A percentile compares a stretch with the other conserved stretches of the same genome.
These are phyloP conservation scores for Ceratobasidium theobromae DNA, from an alignment of 1,284 basidiomycete genomes.

Conservation along the genomic window DNA sequence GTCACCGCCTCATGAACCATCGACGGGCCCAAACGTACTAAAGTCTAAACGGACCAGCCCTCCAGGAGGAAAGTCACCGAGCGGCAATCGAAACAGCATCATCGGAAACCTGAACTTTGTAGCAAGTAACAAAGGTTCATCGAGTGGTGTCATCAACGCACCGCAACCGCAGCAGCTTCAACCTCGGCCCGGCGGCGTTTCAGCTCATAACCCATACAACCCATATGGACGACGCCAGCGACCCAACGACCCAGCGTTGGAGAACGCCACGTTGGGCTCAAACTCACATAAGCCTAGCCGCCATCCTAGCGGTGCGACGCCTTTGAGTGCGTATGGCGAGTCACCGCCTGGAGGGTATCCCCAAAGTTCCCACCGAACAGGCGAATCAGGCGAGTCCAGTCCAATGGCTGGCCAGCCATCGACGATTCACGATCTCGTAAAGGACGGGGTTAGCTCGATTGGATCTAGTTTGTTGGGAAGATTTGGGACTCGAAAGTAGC, in stretches of 20 bases:
- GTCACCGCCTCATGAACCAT: neutral
- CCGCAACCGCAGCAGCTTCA: neutral
- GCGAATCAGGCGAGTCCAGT: neutral
- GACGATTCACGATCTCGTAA: conserved; percentile 7
- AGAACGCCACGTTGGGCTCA: conserved; percentile 2
- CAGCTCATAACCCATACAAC: conserved; percentile 16
- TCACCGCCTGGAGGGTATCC: neutral
- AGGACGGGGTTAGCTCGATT: conserved; percentile 7
- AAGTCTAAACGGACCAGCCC: no score
- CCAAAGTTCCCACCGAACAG: neutral
- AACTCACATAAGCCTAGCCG: neutral
- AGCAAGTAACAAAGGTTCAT: neutral
- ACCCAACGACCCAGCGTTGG: conserved; percentile 3
- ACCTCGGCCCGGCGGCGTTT: conserved; percentile 7
- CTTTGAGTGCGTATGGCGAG: neutral
- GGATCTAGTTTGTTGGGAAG: conserved; percentile 19
- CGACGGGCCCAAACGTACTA: no score
- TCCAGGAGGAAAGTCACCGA: neutral
- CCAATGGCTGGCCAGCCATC: conserved; percentile 10
- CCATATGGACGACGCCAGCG: conserved; percentile 8
- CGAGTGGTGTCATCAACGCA: neutral
- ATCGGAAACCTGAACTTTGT: neutral
- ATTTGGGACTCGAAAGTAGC: conserved; percentile 19
- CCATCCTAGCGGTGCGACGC: neutral
- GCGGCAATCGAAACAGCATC: neutral